Conservation (phyloP, 164 flowering plant genomes). For the Hamamelis virginiana region DNA sequence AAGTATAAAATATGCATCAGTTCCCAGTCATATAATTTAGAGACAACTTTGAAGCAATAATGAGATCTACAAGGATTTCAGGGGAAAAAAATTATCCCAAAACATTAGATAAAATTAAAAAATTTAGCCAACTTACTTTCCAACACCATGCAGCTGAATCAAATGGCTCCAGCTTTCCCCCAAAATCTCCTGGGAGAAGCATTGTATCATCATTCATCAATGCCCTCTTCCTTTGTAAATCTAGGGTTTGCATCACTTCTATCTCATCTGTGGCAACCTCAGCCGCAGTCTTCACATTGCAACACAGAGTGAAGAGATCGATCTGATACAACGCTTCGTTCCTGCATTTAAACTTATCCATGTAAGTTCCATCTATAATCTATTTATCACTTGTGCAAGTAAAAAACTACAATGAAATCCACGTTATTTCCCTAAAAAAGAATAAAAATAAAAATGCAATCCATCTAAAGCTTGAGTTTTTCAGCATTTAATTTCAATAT, state of each 20-base stretch:
- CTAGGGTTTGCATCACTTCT: conserved; percentile 50
- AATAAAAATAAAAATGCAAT: too few relatives aligned
- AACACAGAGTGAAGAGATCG: conserved; percentile 59
- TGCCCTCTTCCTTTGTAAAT: conserved; percentile 67
- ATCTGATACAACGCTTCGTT: conserved; percentile 37
- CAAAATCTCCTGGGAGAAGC: conserved; percentile 63
- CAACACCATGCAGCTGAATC: conserved; percentile 74
- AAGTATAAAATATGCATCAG: conserved; percentile 97
- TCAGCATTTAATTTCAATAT: too few relatives aligned
- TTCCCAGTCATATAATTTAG: conserved; percentile 32
- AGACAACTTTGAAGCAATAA: background rate
- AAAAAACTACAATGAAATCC: too few relatives aligned
- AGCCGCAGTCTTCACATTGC: conserved; percentile 62
- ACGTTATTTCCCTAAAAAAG: too few relatives aligned
- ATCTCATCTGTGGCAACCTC: conserved; percentile 41
- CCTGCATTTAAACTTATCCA: conserved; percentile 32
- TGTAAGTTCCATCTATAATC: too few relatives aligned
- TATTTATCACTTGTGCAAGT: too few relatives aligned
- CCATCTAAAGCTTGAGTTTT: too few relatives aligned
- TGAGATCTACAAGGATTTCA: too few relatives aligned
- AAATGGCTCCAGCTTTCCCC: conserved; percentile 69
- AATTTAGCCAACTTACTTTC: conserved; percentile 50
- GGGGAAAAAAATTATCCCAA: background rate
- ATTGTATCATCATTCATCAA: conserved; percentile 54
- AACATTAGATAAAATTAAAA: background rate